Percentiles rank a stretch among this genome's conserved stretches.
phyloP scores from a whole-genome alignment of 2,329 filamentous ascomycete genomes.

The Rosellinia necatrix region DNA sequence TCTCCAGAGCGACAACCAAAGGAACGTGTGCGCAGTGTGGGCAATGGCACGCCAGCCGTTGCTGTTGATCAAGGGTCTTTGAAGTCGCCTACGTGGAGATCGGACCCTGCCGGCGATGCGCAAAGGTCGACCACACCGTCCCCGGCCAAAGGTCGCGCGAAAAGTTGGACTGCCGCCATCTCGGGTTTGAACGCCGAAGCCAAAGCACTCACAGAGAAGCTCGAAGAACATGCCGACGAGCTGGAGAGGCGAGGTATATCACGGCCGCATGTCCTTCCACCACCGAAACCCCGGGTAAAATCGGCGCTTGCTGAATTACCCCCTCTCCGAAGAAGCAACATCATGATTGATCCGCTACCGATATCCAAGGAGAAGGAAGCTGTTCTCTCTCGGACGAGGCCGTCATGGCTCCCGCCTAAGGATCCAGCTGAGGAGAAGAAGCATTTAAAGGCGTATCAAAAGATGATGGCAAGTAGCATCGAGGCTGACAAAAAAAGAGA shows the following conservation, averaged over 20 bases:
- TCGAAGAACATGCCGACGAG: slow-evolving; percentile 77
- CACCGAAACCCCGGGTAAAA: slow-evolving; percentile 60
- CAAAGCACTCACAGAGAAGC: slow-evolving; percentile 73
- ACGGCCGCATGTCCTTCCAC: slow-evolving; percentile 34
- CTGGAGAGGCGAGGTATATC: slow-evolving; percentile 53
- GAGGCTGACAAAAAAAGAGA: slow-evolving; percentile 66
- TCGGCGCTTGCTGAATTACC: slow-evolving; percentile 71
- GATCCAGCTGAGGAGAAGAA: slow-evolving; percentile 88
- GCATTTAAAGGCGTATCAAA: slow-evolving; percentile 84
- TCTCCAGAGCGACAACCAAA: slow-evolving; percentile 59
- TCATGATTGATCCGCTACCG: slow-evolving; percentile 83
- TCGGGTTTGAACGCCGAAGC: slow-evolving; percentile 73
- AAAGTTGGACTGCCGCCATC: slow-evolving; percentile 76
- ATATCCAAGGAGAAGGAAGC: slow-evolving; percentile 87
- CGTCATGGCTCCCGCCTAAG: slow-evolving; percentile 85
- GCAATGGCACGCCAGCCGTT: slow-evolving; percentile 67
- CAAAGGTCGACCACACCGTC: slow-evolving; percentile 43
- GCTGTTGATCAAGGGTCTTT: slow-evolving; percentile 64
- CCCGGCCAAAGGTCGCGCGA: slow-evolving; percentile 60
- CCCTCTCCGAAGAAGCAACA: slow-evolving; percentile 72
- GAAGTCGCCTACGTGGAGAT: slow-evolving; percentile 60
- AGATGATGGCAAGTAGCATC: slow-evolving; percentile 72
- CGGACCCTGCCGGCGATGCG: slow-evolving; percentile 47
- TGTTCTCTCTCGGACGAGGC: slow-evolving; percentile 77
- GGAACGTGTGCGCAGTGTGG: slow-evolving; percentile 58